These are phyloP conservation scores for Phytophthora foliorum DNA, from an alignment of 352 stramenopile species.

Conservation along the genomic window DNA sequence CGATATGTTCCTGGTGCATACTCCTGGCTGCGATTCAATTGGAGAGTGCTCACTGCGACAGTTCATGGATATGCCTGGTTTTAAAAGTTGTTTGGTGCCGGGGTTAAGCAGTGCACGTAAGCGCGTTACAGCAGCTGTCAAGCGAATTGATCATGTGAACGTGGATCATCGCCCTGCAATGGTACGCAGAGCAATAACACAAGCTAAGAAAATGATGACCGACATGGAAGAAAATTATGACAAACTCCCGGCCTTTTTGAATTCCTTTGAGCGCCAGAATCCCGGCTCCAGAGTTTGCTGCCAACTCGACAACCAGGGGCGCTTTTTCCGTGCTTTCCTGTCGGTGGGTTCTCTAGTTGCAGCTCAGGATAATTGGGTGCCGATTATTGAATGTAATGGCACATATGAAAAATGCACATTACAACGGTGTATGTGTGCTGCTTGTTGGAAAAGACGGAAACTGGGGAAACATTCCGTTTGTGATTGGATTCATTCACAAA, in stretches of 20 bases:
- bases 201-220: background rate
- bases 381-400: background rate
- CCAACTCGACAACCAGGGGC: background rate
- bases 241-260: background rate
- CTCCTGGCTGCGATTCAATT: no score
- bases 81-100: no score
- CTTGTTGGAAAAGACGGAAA: background rate
- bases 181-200: background rate
- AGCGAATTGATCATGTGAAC: background rate
- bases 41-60: no score
- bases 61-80: no score
- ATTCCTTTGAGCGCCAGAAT: background rate
- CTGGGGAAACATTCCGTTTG: background rate
- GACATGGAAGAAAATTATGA: background rate
- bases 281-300: background rate
- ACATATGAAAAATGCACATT: background rate
- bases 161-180: background rate
- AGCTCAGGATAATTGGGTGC: background rate
- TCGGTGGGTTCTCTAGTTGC: background rate
- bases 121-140: background rate
- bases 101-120: no score
- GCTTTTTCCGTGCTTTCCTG: slow-evolving; percentile 1
- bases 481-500: background rate
- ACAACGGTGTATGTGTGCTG: background rate
- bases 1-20: no score